Evolutionary conservation across 164 flowering plant species (phyloP).

Genomic region (Platanus orientalis): DNA sequence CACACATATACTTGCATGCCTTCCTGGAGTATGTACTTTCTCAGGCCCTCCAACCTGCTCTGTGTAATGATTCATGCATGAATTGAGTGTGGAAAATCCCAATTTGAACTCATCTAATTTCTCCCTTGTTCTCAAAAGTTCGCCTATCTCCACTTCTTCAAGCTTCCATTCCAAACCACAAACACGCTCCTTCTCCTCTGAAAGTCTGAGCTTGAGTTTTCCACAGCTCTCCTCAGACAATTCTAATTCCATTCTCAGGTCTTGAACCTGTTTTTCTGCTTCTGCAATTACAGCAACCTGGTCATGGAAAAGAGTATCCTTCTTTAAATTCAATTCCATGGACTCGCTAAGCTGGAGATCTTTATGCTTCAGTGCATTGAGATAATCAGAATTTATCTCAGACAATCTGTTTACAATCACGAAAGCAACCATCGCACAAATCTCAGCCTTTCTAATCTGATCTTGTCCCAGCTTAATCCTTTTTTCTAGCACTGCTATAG

Average conservation of each 20-base stretch:
- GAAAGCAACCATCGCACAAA: slow-evolving; percentile 70
- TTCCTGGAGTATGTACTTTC: slow-evolving; percentile 11
- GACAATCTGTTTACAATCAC: slow-evolving; percentile 61
- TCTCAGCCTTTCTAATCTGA: slow-evolving; percentile 37
- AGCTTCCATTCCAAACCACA: slow-evolving; percentile 40
- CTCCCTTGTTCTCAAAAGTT: slow-evolving; percentile 40
- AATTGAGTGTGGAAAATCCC: slow-evolving; percentile 50
- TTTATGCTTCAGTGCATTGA: slow-evolving; percentile 29
- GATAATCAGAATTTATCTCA: slow-evolving; percentile 34
- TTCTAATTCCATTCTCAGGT: slow-evolving; percentile 33
- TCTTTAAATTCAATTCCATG: slow-evolving; percentile 27
- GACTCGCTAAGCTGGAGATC: slow-evolving; percentile 40
- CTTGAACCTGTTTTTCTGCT: slow-evolving; percentile 35
- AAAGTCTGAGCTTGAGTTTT: slow-evolving; percentile 30
- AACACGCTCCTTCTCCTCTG: slow-evolving; percentile 35
- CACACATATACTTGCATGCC: slow-evolving; percentile 8
- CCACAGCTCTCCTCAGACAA: slow-evolving; percentile 27
- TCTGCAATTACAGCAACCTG: slow-evolving; percentile 37
- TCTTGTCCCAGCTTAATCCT: slow-evolving; percentile 37
- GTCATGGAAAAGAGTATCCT: slow-evolving; percentile 35
- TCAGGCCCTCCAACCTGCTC: slow-evolving; percentile 25
- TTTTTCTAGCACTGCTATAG: slow-evolving; percentile 36
- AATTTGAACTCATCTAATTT: slow-evolving; percentile 52
- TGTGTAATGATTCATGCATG: slow-evolving; percentile 34
- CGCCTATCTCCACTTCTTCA: slow-evolving; percentile 35